Conservation (phyloP, 106 monocot genomes). For the Amphibolis antarctica region DNA sequence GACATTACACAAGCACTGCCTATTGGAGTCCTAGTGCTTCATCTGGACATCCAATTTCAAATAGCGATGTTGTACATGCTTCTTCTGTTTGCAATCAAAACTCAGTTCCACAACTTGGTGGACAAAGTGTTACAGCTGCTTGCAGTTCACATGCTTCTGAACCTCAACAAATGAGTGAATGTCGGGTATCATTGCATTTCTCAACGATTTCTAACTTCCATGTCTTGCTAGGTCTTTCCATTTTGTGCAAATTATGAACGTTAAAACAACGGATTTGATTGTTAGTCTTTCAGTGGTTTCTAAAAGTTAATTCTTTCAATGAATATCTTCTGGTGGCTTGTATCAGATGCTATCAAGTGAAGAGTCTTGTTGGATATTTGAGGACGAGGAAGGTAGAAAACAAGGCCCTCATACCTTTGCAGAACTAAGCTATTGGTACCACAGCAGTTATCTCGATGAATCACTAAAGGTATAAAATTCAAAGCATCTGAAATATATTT, state of each 20-base stretch:
- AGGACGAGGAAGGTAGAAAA: constrained; percentile 67
- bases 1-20: neutral
- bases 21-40: neutral
- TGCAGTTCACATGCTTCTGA: neutral
- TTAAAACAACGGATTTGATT: too few relatives aligned
- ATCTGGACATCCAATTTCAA: neutral
- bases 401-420: constrained; percentile 76
- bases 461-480: constrained; percentile 39
- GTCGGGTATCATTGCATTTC: constrained; percentile 7
- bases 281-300: too few relatives aligned
- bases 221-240: neutral
- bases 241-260: too few relatives aligned
- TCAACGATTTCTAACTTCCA: constrained; percentile 15
- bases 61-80: neutral
- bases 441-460: constrained; percentile 72
- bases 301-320: neutral
- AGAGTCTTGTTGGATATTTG: constrained; percentile 81
- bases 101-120: neutral
- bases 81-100: neutral
- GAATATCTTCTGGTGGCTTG: neutral
- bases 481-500: neutral
- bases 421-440: constrained; percentile 81
- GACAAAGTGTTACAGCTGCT: neutral
- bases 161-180: neutral
- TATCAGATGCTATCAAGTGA: constrained; percentile 33